Conservation (phyloP, 495 filamentous ascomycete genomes). For the Penicillium ucsense region DNA sequence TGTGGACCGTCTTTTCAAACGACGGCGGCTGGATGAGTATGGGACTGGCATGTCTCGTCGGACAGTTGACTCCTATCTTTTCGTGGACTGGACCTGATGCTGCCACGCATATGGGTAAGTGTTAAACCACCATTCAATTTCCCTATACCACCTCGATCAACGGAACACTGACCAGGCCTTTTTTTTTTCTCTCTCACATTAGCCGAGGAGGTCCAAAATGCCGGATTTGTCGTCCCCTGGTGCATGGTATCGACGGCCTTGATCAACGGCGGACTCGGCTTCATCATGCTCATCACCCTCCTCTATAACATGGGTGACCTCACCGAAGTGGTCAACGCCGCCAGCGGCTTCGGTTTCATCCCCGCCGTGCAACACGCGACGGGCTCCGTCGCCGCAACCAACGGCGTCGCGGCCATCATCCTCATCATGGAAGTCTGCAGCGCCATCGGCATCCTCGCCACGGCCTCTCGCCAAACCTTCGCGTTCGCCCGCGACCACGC, state of each 20-base stretch:
- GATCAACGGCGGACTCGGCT: slow-evolving; percentile 30
- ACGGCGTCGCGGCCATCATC: slow-evolving; percentile 29
- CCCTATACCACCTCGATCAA: too few relatives aligned
- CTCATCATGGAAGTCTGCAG: slow-evolving; percentile 32
- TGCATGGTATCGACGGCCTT: slow-evolving; percentile 35
- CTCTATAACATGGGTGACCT: slow-evolving; percentile 37
- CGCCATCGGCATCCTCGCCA: slow-evolving; percentile 29
- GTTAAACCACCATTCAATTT: neutral
- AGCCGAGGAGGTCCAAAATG: slow-evolving; percentile 42
- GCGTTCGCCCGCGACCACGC: slow-evolving; percentile 45
- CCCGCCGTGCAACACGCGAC: slow-evolving; percentile 25
- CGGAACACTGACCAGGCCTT: too few relatives aligned
- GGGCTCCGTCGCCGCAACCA: slow-evolving; percentile 18
- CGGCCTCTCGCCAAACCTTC: slow-evolving; percentile 37
- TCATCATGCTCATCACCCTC: slow-evolving; percentile 34
- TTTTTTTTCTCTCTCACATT: slow-evolving; percentile 1
- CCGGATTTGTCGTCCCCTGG: slow-evolving; percentile 32
- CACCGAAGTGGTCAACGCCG: slow-evolving; percentile 17
- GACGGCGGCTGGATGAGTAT: slow-evolving; percentile 34
- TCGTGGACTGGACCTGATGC: slow-evolving; percentile 32
- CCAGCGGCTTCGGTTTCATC: slow-evolving; percentile 31
- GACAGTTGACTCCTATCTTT: slow-evolving; percentile 31
- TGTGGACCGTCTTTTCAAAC: slow-evolving; percentile 40
- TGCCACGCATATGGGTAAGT: slow-evolving; percentile 30
- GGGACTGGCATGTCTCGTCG: slow-evolving; percentile 34